Base-by-base conservation (phyloP, 2,329 filamentous ascomycete species). In the Chaetomium sp. region DNA sequence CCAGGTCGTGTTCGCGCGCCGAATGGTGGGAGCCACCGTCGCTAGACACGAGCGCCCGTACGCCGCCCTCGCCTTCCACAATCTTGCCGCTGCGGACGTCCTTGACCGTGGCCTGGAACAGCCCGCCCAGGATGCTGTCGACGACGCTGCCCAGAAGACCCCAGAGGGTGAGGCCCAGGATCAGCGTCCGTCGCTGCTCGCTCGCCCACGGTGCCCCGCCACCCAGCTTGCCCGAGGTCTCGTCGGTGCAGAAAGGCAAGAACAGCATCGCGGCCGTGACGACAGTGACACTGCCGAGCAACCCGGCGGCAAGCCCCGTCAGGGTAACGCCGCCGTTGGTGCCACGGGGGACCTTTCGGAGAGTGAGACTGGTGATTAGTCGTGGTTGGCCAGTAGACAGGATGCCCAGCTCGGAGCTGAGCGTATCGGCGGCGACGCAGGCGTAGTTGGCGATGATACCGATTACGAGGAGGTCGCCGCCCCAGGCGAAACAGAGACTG, bases 391-490 rank as follows among this genome's bases (percentile, higher is more conserved):
- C 84, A 65, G 83, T 86, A 7, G 93, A 90, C 13, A 99, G 82
- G 63, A 99, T 99, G 16, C 95, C 95, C 23, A 99, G 87, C 79
- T 99, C 95, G 12, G 93, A 97, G 64, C 91, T 93, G 75, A 97
- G 95, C 0, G 95, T 99, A 76, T 99, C 95, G 57, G 94, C 92
- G 23, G 92, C 88, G 10, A 96, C 93, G 57, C 92, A 91, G 29
- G 93, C 94, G 74, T 99, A 99, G 79, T 97, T 94, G 50, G 87
- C 86, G 69, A 90, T 85, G 69, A 90, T 88, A 13, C 88, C 88
- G 23, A 90, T 73, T 12, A 89, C 79, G 4, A 89, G 79, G 5
- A 90, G 75, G 71, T 89, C 87, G 42, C 87, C 87, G 57, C 80
- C 80, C 85, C 85, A 88, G 0, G 81, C 77, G 73, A 80, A 89